Conservation (phyloP, 176 grass and related monocot species). For the Otatea glauca region DNA sequence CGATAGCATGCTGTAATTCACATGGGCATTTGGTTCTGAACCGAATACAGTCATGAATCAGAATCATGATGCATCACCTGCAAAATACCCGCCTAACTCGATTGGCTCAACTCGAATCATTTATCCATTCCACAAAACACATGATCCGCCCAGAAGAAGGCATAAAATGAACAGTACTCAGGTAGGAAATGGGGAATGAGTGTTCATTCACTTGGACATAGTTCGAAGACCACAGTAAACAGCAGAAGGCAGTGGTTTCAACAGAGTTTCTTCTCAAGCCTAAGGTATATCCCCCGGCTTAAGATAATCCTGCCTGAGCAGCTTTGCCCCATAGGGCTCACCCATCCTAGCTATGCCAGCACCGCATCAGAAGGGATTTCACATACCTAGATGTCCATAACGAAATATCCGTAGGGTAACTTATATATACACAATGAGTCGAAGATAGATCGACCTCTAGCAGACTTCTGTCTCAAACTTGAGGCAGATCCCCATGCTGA, state of each 20-base stretch:
- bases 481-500: slow-evolving; percentile 92
- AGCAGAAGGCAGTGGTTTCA: neutral
- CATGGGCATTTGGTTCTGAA: neutral
- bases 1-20: neutral
- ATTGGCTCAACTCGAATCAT: neutral
- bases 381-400: neutral
- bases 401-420: neutral
- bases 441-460: slow-evolving; percentile 38
- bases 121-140: neutral
- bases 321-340: neutral
- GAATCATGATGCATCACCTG: neutral
- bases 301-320: neutral
- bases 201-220: neutral
- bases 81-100: no score
- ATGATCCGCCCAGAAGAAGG: neutral
- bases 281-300: neutral
- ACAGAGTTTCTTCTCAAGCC: slow-evolving; percentile 1
- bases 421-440: slow-evolving; percentile 38
- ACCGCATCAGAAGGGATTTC: slow-evolving; percentile 14
- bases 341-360: slow-evolving; percentile 24
- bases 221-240: neutral
- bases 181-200: neutral
- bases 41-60: neutral
- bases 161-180: neutral
- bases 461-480: slow-evolving; percentile 85